Evolutionary conservation across 2,329 filamentous ascomycete species (phyloP).

Genomic region (Aureobasidium sp.): DNA sequence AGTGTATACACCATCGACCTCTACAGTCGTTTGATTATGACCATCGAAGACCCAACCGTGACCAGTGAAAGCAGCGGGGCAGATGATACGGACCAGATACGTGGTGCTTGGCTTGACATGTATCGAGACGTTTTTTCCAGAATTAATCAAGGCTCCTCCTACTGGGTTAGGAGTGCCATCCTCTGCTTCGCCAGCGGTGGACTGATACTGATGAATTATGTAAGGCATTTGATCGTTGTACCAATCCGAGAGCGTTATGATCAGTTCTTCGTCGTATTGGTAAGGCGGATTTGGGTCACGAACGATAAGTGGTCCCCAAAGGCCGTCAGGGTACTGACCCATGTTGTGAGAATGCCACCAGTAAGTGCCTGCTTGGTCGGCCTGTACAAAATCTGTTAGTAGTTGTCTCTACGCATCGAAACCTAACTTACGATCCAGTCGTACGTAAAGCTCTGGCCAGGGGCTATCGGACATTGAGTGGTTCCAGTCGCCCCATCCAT

Average conservation of each 20-base stretch:
- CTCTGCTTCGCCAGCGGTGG: conserved; percentile 29
- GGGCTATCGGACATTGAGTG: conserved; percentile 59
- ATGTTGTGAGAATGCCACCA: conserved; percentile 63
- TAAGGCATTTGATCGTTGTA: conserved; percentile 53
- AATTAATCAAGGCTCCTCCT: conserved; percentile 59
- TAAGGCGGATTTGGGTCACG: conserved; percentile 49
- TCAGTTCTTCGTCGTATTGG: conserved; percentile 51
- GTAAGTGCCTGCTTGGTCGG: conserved; percentile 45
- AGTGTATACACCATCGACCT: conserved; percentile 63
- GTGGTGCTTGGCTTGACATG: conserved; percentile 43
- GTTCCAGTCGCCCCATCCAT: conserved; percentile 66
- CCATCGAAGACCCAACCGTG: conserved; percentile 65
- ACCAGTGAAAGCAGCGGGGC: conserved; percentile 57
- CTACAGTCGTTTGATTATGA: conserved; percentile 56
- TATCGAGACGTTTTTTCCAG: conserved; percentile 41
- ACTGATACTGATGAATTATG: conserved; percentile 48
- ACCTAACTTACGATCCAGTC: conserved; percentile 48
- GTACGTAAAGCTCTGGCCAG: conserved; percentile 57
- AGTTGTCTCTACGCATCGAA: neutral
- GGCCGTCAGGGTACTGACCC: conserved; percentile 59
- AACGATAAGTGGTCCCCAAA: conserved; percentile 59
- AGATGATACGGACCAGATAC: conserved; percentile 61
- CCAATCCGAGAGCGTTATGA: conserved; percentile 66
- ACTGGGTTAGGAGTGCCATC: conserved; percentile 55
- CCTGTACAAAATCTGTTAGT: conserved; percentile 35